These are phyloP conservation scores for Esteya vermicola DNA, from an alignment of 2,329 filamentous ascomycete genomes.

Conservation along the genomic window DNA sequence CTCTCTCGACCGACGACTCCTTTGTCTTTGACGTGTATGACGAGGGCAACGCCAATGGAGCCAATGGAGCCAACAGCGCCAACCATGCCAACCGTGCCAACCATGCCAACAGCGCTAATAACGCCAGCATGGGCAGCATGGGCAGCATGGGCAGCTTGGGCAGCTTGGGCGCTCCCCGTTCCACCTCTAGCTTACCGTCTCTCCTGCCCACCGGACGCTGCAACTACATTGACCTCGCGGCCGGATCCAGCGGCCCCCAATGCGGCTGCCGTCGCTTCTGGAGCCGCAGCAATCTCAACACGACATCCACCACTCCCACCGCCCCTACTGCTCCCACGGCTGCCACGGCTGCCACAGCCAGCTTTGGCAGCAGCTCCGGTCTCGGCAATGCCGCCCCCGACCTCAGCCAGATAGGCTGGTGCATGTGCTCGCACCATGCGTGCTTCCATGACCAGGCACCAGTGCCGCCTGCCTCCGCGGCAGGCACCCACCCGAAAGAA, in stretches of 20 bases:
- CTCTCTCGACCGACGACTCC: constrained; percentile 13
- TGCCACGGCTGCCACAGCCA: background rate
- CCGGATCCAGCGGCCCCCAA: constrained; percentile 34
- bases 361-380: constrained; percentile 16
- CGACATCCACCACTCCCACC: too few relatives aligned
- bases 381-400: constrained; percentile 14
- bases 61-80: background rate
- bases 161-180: background rate
- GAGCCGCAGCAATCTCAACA: constrained; percentile 25
- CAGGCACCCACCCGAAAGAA: too few relatives aligned
- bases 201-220: constrained; percentile 38
- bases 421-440: constrained; percentile 50
- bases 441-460: constrained; percentile 37
- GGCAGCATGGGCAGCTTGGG: too few relatives aligned
- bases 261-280: constrained; percentile 50
- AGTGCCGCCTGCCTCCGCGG: constrained; percentile 11
- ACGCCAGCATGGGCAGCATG: background rate
- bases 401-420: constrained; percentile 29
- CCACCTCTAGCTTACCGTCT: constrained; percentile 7
- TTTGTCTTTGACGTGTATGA: constrained; percentile 40
- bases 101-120: constrained; percentile 18
- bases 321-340: too few relatives aligned
- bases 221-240: constrained; percentile 41
- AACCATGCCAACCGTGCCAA: too few relatives aligned
- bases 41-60: constrained; percentile 21